These are phyloP conservation scores for Ocimum tenuiflorum DNA, from an alignment of 257 asterid species.

Conservation along the genomic window DNA sequence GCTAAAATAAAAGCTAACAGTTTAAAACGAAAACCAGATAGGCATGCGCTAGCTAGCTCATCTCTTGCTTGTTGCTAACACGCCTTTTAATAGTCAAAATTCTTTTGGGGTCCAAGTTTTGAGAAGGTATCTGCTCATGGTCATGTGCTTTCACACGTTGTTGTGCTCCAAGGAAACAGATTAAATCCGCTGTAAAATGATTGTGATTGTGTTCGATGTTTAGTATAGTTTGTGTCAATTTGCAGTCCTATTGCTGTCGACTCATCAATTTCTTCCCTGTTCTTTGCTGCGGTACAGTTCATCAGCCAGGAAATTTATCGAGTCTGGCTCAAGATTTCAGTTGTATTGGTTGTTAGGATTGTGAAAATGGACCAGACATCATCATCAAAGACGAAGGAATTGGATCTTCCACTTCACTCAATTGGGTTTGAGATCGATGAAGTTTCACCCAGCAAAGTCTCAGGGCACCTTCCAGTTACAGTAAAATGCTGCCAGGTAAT, in stretches of 20 bases:
- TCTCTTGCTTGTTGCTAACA: too few species aligned
- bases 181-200: neutral
- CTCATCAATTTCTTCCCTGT: neutral
- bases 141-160: neutral
- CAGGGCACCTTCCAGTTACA: constrained; percentile 59
- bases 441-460: constrained; percentile 46
- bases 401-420: constrained; percentile 49
- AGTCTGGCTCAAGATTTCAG: neutral
- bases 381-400: constrained; percentile 30
- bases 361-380: constrained; percentile 18
- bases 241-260: too few species aligned
- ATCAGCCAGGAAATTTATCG: neutral
- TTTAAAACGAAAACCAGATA: too few species aligned
- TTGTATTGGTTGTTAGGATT: neutral
- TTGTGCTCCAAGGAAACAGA: neutral
- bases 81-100: too few species aligned
- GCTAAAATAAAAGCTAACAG: too few species aligned
- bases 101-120: too few species aligned
- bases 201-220: neutral
- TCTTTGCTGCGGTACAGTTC: neutral
- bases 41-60: too few species aligned
- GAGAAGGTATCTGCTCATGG: neutral
- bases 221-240: too few species aligned
- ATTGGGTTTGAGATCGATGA: constrained; percentile 63
- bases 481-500: constrained; percentile 62